Base-by-base conservation (phyloP, 768 basidiomycete species). In the Suillus subalutaceus region DNA sequence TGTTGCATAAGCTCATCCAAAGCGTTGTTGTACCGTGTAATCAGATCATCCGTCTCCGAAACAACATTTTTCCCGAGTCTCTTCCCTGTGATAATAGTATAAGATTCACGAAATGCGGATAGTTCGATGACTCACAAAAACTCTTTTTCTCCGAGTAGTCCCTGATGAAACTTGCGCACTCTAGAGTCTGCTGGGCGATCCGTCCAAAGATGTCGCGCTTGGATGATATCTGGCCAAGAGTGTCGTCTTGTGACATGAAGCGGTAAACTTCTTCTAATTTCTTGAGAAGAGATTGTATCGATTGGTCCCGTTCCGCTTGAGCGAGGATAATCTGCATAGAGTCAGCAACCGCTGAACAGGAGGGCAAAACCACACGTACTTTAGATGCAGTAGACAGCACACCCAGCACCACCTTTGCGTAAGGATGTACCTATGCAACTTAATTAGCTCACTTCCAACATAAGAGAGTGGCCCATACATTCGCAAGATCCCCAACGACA, bases 121-220 rank as follows among this genome's bases (percentile, higher is more conserved):
- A 7, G 16, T 3, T 15, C 13, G 13, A 15, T 4, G 0, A 30
- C 52, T 53, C 40, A 75, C 73, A 56, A 55, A 72, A 72, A 15
- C 63, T 70, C 50, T 71, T 71, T 9, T 63, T 71, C 53, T 65
- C 69, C 15, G 73, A 68, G 64, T 76, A 76, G n/a, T 71, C 71
- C 8, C 65, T 67, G 30, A 76, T 74, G 48, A 76, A 76, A 64
- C 73, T 69, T 0, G 70, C 74, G 37, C 75, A 76, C 46, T 75
- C 75, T 2, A 63, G 68, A 2, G 71, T 71, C 64, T 75, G 72
- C 26, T 69, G 60, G 3, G 66, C 62, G 30, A 76, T 61, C 18
- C 26, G 16, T 26, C 20, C 30, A 9, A 52, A 30, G 41, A 59
- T 18, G 6, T 15, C 4, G 16, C 32, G n/a, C 38, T 30, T 44